A percentile compares a stretch with the other conserved stretches of the same genome.
phyloP scores from a whole-genome alignment of 768 basidiomycete species.

The Pleurotus citrinopileatus region DNA sequence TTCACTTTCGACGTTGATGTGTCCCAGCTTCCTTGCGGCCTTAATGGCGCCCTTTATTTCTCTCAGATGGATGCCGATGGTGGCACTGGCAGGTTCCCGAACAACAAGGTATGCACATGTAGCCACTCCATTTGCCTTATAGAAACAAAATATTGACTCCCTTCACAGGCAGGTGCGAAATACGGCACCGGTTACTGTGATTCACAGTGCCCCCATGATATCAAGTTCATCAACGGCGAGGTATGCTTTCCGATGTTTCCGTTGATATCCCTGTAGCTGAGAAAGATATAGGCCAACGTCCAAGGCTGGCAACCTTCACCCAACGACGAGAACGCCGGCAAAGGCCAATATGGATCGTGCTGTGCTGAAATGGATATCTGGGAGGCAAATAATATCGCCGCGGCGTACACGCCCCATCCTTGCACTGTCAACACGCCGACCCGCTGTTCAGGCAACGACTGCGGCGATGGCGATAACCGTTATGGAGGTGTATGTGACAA shows the following conservation, averaged over 20 bases:
- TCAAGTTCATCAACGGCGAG: conserved; percentile 47
- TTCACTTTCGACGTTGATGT: conserved; percentile 48
- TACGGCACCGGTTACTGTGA: conserved; percentile 19
- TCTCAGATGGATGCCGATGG: conserved; percentile 45
- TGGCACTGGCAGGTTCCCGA: conserved; percentile 33
- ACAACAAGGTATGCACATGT: conserved; percentile 29
- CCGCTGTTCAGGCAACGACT: conserved; percentile 30
- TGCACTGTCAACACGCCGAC: conserved; percentile 33
- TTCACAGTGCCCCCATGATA: conserved; percentile 41
- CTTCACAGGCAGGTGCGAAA: conserved; percentile 34
- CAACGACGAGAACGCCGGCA: conserved; percentile 33
- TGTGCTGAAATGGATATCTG: conserved; percentile 41
- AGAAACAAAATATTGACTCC: neutral
- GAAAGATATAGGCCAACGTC: conserved; percentile 30
- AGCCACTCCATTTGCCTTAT: neutral
- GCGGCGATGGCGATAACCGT: conserved; percentile 23
- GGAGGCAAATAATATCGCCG: conserved; percentile 35
- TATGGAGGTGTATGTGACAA: conserved; percentile 37
- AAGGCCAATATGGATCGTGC: conserved; percentile 33
- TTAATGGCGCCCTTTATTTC: too few species aligned
- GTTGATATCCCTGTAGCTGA: too few species aligned
- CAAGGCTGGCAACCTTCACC: conserved; percentile 29
- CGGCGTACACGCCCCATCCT: conserved; percentile 39
- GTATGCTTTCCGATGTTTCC: conserved; percentile 29
- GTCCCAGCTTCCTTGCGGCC: conserved; percentile 41